These are phyloP conservation scores for Myriosclerotinia duriaeana DNA, from an alignment of 2,329 filamentous ascomycete genomes.

Conservation along the genomic window DNA sequence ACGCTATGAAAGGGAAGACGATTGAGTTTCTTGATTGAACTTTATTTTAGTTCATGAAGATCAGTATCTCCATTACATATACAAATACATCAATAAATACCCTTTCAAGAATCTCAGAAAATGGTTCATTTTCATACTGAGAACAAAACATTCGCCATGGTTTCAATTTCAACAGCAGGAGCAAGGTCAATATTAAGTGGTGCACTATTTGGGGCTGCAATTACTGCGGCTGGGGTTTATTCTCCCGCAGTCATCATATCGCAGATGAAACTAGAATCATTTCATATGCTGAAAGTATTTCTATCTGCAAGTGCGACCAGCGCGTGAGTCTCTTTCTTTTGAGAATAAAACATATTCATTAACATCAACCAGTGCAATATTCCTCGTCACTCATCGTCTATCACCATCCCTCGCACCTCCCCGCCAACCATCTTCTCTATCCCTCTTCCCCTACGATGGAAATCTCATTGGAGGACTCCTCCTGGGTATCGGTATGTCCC, in stretches of 20 bases:
- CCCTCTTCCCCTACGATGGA: constrained; percentile 59
- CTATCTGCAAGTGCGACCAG: constrained; percentile 61
- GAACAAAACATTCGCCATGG: constrained; percentile 12
- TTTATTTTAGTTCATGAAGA: constrained; percentile 16
- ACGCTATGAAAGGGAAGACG: not conserved
- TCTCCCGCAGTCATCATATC: constrained; percentile 58
- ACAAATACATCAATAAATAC: not conserved
- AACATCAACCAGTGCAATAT: constrained; percentile 35
- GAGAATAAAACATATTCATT: not conserved
- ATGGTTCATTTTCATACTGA: not conserved
- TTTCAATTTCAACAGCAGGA: constrained; percentile 15
- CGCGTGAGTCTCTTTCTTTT: constrained; percentile 50
- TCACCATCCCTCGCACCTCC: constrained; percentile 17
- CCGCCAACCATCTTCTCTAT: constrained; percentile 22
- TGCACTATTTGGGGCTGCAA: constrained; percentile 60
- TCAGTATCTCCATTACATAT: not conserved
- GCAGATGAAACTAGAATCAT: constrained; percentile 61
- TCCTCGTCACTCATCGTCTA: constrained; percentile 41
- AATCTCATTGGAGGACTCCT: constrained; percentile 64
- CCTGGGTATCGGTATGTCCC: constrained; percentile 64
- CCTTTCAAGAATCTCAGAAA: not conserved
- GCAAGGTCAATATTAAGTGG: constrained; percentile 43
- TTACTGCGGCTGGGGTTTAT: constrained; percentile 60
- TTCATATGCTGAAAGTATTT: constrained; percentile 66
- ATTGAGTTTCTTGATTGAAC: not conserved